Evolutionary conservation across 169 alveolate species (phyloP).

Genomic region (Cryptosporidium xiaoi): DNA sequence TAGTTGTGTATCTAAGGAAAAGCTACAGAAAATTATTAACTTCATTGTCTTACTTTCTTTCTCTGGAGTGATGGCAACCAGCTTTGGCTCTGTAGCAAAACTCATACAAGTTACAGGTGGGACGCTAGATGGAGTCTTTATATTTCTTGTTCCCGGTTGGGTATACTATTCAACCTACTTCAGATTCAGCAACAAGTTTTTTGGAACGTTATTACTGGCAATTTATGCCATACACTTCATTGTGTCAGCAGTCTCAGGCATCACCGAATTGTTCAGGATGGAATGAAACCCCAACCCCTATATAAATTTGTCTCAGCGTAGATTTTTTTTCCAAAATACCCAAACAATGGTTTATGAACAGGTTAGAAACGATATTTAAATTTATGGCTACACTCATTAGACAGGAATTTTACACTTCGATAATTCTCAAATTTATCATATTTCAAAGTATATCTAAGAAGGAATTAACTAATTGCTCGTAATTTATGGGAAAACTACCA

Average conservation of each 20-base stretch:
- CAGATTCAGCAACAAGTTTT: slow-evolving; percentile 5
- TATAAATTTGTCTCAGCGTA: neutral
- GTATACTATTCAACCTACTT: slow-evolving; percentile 67
- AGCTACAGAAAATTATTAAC: neutral
- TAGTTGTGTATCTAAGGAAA: slow-evolving; percentile 10
- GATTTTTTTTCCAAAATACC: neutral
- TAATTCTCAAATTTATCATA: too few relatives aligned
- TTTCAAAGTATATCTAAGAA: too few relatives aligned
- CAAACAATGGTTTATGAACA: neutral
- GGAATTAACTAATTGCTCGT: neutral
- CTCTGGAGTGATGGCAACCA: slow-evolving; percentile 49
- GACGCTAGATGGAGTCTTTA: slow-evolving; percentile 63
- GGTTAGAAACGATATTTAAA: neutral
- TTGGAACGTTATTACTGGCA: slow-evolving; percentile 21
- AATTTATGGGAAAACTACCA: slow-evolving; percentile 28
- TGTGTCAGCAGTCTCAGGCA: slow-evolving; percentile 32
- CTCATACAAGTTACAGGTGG: slow-evolving; percentile 72
- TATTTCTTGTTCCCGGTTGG: slow-evolving; percentile 69
- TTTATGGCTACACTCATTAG: too few relatives aligned
- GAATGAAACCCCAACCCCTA: neutral
- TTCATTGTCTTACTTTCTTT: slow-evolving; percentile 20
- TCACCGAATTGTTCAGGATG: slow-evolving; percentile 21
- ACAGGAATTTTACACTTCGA: too few relatives aligned
- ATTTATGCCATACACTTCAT: slow-evolving; percentile 16
- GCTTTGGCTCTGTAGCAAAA: slow-evolving; percentile 65